Conservation (phyloP, 2,329 filamentous ascomycete species). For the Pestalotiopsis sp. region DNA sequence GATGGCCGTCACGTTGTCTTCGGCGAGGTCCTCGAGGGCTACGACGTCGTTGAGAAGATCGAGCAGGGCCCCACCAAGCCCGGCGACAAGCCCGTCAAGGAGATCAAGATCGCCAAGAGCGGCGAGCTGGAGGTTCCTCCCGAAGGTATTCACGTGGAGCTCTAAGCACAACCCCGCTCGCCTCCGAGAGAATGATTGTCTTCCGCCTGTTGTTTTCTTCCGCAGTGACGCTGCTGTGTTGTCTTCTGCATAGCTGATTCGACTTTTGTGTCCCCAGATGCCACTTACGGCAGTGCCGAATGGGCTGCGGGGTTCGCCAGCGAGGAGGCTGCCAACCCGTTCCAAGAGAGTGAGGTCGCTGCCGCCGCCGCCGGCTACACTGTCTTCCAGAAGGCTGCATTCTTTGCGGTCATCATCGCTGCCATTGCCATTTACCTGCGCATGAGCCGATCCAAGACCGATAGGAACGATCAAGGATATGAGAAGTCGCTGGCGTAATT, state of each 20-base stretch:
- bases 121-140: slow-evolving; percentile 80
- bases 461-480: slow-evolving; percentile 36
- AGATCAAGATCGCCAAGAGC: slow-evolving; percentile 79
- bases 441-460: slow-evolving; percentile 37
- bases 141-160: slow-evolving; percentile 93
- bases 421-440: slow-evolving; percentile 49
- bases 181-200: slow-evolving; percentile 5
- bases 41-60: slow-evolving; percentile 78
- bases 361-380: slow-evolving; percentile 40
- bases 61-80: slow-evolving; percentile 68
- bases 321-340: slow-evolving; percentile 31
- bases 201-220: slow-evolving; percentile 12
- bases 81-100: slow-evolving; percentile 69
- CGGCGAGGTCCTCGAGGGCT: slow-evolving; percentile 85
- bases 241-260: slow-evolving; percentile 35
- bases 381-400: slow-evolving; percentile 50
- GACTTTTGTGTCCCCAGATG: slow-evolving; percentile 26
- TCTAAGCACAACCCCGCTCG: slow-evolving; percentile 58
- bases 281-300: slow-evolving; percentile 37
- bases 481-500: slow-evolving; percentile 47
- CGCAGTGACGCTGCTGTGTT: slow-evolving; percentile 22
- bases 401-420: slow-evolving; percentile 51
- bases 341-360: slow-evolving; percentile 23
- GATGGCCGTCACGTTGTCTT: slow-evolving; percentile 86
- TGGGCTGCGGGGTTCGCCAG: slow-evolving; percentile 39